Base-by-base conservation (phyloP, 2,329 filamentous ascomycete genomes). In the Alternaria longipes region DNA sequence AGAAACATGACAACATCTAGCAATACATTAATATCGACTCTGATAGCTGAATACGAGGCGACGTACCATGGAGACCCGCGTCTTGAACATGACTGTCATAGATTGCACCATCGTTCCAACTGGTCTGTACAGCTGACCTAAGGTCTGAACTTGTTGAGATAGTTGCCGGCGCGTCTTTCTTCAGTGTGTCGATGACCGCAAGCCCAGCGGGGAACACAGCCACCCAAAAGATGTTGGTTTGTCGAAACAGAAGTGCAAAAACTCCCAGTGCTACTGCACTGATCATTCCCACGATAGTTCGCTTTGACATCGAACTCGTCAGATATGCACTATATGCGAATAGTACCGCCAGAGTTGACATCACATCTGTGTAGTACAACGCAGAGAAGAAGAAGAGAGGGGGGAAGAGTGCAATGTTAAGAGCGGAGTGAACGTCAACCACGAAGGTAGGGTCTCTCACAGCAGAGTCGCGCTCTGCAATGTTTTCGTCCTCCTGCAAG, bases 161-260 rank as follows among this genome's bases (percentile, higher is more conserved):
- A 12, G 16, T 16, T 45, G 45, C 44, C 18, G 38, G 49, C 32
- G 47, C 59, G 5, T 64, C 63, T 20, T 57, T 56, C 54, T 73
- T 74, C 38, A 79, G 62, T 7, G 66, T 62, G 26, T 76, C 64
- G 7, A 79, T 56, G 8, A 76, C 68, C n/a, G 73, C 65, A 3
- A 80, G 68, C 3, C 85, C 89, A 20, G 90, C 90, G 70, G 93
- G 87, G 71, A 91, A 93, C 0, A 94, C 83, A 1, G 92, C 90
- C 0, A 94, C 89, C 95, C 95, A 99, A 76, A 99, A 97, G 57
- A 98, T 91, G 72, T 99, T 99, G 0, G 95, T 99, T 78, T 99
- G 95, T 24, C 95, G 86, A 83, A 97, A 95, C 3, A 86, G 81
- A 20, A 99, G 83, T 1, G 92, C 84, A 1, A 86, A 64, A 0